Evolutionary conservation across 225 moss, liverwort and hornwort species (phyloP), one percentile per base, ranked within the genome.

Genomic region (Sphagnum tenellum): DNA sequence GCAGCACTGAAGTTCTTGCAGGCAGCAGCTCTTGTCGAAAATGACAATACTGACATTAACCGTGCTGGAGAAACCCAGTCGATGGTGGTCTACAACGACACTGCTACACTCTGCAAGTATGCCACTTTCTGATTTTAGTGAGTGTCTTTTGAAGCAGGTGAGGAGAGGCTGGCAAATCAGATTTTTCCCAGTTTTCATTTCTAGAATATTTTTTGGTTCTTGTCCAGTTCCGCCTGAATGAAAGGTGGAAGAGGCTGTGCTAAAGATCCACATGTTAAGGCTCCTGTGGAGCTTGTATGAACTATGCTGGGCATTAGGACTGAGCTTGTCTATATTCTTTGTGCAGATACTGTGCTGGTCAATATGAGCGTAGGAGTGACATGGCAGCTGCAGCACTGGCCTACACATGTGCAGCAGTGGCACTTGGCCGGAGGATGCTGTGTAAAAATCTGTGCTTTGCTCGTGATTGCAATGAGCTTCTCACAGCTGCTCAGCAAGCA

Each of bases 101-200:
- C 93, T 62, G 98, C 98, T 62, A 74, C 8, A 9, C 87, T 98
- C 64, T 98, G 90, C 87, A 90, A 91, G 98, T 98, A 88, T 65
- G 86, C 46, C 52, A 13, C 61, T 62, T 49, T 49, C 13, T 8
- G n/a, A 9, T 44, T 48, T 12, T 58, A 44, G 58, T 29, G 29
- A 29, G 29, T 29, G 29, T 29, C 29, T 29, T 0, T 29, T 29
- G 29, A 29, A 29, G n/a, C 29, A 29, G 29, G 29, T 29, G 29
- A 29, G 29, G 29, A 29, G 29, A 29, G 29, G 29, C 29, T 29
- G 29, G 29, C 29, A 29, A 29, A 29, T 29, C 29, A 29, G 29
- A 29, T 29, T 29, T 29, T 29, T n/a, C n/a, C n/a, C n/a, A n/a
- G n/a, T n/a, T n/a, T 29, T 29, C 29, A 1, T 29, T 29, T 29